Percentiles rank a stretch among this genome's conserved stretches.
Conservation (phyloP, 2,329 filamentous ascomycete genomes). For the Berkeleyomyces basicola region DNA sequence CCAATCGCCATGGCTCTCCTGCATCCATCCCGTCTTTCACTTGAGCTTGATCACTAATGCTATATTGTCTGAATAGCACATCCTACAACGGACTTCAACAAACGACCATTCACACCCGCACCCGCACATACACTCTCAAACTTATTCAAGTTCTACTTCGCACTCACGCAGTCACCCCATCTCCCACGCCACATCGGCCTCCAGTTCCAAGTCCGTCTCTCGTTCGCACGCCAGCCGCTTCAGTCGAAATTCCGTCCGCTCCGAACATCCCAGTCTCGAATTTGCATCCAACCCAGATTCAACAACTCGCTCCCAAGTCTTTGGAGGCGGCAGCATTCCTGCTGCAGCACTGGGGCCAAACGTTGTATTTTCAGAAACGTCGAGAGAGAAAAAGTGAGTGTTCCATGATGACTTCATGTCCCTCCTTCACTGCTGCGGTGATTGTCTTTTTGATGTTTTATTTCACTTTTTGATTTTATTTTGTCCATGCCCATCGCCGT, state of each 20-base stretch:
- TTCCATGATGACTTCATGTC: background rate
- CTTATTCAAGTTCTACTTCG: background rate
- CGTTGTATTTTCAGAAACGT: background rate
- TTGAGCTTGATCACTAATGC: background rate
- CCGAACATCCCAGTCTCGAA: background rate
- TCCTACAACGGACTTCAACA: conserved; percentile 4
- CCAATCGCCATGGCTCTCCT: background rate
- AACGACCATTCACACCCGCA: conserved; percentile 1
- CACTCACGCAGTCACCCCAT: background rate
- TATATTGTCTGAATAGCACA: conserved; percentile 5
- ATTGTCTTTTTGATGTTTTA: too few species aligned
- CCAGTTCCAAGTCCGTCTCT: background rate
- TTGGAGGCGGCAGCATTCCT: background rate
- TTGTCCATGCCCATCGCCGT: background rate
- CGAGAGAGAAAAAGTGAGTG: background rate
- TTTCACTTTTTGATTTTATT: background rate
- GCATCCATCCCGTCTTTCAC: background rate
- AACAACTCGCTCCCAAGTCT: background rate
- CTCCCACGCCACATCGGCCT: background rate
- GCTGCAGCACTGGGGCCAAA: background rate
- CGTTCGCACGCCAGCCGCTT: background rate
- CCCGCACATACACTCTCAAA: background rate
- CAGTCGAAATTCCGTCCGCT: background rate
- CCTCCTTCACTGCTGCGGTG: background rate
- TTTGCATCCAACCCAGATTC: background rate